Base-by-base conservation (phyloP, 2,329 filamentous ascomycete genomes). In the Periconia macrospinosa region DNA sequence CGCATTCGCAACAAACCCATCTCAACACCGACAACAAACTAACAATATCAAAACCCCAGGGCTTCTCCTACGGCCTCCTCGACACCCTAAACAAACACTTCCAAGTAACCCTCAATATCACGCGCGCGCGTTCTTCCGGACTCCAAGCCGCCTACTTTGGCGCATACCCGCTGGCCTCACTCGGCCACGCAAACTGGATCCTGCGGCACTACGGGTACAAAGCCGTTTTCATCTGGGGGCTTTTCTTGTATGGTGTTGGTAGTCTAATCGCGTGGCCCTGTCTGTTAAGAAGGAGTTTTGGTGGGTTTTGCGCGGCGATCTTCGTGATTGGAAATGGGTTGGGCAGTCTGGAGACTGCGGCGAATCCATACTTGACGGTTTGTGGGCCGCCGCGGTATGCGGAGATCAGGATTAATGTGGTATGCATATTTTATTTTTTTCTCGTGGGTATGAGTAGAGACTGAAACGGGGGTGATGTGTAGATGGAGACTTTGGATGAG, bases 341-440 rank as follows among this genome's bases (percentile, higher is more conserved):
- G 2, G 79, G 79, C 1, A 81, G 81, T 2, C 76, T 86, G 5
- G 84, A 86, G 69, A 85, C 83, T 0, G 81, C 82, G 2, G 83
- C 83, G 2, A 83, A 85, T 58, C 82, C 82, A 3, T 79, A 59
- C 43, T 58, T 70, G n/a, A 63, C 67, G 65, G 62, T 84, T 41
- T 85, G 82, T 68, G 83, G 83, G 14, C 83, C 83, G n/a, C 83
- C 83, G 0, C 75, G 78, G 52, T 84, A 84, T 66, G 78, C 78
- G 1, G 83, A 86, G 63, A 76, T 85, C 57, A 75, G 83, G 8
- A 80, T 86, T 65, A 84, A 86, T 57, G 70, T 86, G 30, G 33
- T 37, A 37, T 10, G n/a, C n/a, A 10, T 37, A 13, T 6, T 37
- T 37, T n/a, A 8, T 8, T 27, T 27, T 27, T 27, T 27, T 27